These are phyloP conservation scores for Saxophila tyrrhenica DNA, from an alignment of 495 filamentous ascomycete species.

Conservation along the genomic window DNA sequence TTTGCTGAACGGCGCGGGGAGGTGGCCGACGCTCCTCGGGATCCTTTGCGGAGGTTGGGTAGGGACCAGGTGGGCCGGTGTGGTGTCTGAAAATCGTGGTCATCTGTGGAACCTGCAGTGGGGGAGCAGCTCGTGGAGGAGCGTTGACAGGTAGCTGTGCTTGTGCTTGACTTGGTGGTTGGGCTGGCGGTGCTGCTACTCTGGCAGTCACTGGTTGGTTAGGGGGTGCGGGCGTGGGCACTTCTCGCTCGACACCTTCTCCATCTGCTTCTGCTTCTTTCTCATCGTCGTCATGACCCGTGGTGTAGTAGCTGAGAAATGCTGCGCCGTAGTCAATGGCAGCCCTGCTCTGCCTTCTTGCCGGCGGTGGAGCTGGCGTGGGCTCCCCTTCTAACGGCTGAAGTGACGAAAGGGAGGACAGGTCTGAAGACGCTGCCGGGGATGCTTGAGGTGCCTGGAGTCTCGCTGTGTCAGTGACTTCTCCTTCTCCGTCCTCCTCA, in stretches of 20 bases:
- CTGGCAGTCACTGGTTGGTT: background rate
- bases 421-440: conserved; percentile 1
- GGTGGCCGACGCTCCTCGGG: background rate
- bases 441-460: conserved; percentile 1
- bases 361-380: background rate
- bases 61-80: background rate
- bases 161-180: background rate
- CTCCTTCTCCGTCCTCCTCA: background rate
- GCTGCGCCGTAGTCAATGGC: conserved; percentile 3
- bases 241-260: background rate
- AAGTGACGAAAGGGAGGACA: background rate
- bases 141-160: background rate
- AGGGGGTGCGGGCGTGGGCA: background rate
- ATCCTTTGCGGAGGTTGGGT: background rate
- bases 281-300: conserved; percentile 4
- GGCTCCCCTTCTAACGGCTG: background rate
- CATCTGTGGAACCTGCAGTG: background rate
- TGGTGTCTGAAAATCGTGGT: background rate
- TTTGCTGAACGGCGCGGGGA: too few species aligned
- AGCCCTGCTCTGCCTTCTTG: background rate
- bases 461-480: background rate
- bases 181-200: background rate
- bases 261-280: background rate
- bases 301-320: conserved; percentile 9
- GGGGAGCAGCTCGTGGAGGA: background rate